Evolutionary conservation across 108 stramenopile species (phyloP), one percentile per base, ranked within the genome.

Genomic region (Cylindrotheca closterium): DNA sequence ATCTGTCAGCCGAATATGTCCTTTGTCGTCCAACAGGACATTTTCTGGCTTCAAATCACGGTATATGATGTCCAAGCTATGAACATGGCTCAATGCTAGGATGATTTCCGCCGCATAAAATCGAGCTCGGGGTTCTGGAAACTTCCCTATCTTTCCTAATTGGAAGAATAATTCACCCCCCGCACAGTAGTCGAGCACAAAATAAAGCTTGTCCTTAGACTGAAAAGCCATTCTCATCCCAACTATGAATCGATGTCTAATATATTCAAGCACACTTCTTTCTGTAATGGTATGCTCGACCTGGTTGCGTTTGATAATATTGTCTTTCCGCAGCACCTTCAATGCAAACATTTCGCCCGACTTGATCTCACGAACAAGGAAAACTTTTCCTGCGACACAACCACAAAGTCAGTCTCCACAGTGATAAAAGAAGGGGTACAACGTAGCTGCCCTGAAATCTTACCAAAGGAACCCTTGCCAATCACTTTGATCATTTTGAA

Each of bases 211-310:
- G 68, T 93, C 87, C 54, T 82, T 88, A 37, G 96, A 96, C 65
- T 98, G 98, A 78, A 99, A 99, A 17, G 98, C 98, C 95, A 96
- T 97, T 69, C 96, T 97, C 66, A 99, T 86, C 0, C 98, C 96
- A 2, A 99, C 97, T 64, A 99, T 97, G 79, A 98, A 99, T 2
- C 97, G 98, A 67, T 99, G 98, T 37, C 87, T 83, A 19, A 98
- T 94, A 64, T 98, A 97, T 19, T 96, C 98, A 27, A 99, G 70
- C 1, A 99, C 96, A 51, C 82, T 92, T 18, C 98, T 80, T 79
- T 98, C 98, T 26, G 98, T 98, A 64, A 89, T 96, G 18, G 97
- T 98, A 73, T 99, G 98, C 55, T 98, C 97, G 21, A 99, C 96
- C 82, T 97, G 93, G 59, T 99, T 98, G 15, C 97, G 80, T 66